A percentile compares a stretch with the other conserved stretches of the same genome.
phyloP scores from a whole-genome alignment of 352 stramenopile genomes.

The Thalassiosira ordinaria region DNA sequence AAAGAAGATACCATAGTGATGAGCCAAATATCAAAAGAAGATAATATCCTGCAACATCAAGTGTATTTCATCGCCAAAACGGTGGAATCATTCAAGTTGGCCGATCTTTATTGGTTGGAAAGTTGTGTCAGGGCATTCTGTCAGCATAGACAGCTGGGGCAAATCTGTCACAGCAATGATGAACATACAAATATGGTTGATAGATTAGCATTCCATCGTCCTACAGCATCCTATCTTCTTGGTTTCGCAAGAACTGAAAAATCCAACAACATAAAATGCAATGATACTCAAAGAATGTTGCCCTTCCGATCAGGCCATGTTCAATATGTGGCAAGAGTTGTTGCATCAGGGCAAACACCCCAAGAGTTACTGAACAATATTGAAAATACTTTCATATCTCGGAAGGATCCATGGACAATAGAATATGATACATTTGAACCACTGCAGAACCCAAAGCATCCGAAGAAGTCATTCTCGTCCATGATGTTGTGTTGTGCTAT shows the following conservation, averaged over 20 bases:
- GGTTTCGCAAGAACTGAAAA: slow-evolving; percentile 4
- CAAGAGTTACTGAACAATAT: slow-evolving; percentile 29
- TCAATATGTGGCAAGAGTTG: slow-evolving; percentile 29
- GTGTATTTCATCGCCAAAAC: slow-evolving; percentile 59
- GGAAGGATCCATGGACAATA: slow-evolving; percentile 14
- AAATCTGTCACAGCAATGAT: slow-evolving; percentile 35
- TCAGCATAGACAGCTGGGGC: slow-evolving; percentile 4
- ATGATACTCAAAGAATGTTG: too few species aligned
- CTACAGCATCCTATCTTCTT: slow-evolving; percentile 43
- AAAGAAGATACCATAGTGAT: too few species aligned
- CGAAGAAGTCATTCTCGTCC: slow-evolving; percentile 12
- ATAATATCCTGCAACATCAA: too few species aligned
- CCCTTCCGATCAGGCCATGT: slow-evolving; percentile 25
- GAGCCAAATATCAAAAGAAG: too few species aligned
- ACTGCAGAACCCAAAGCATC: neutral
- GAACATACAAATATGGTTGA: slow-evolving; percentile 31
- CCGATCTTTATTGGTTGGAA: slow-evolving; percentile 68
- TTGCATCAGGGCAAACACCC: slow-evolving; percentile 17
- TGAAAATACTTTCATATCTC: neutral
- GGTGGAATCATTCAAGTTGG: slow-evolving; percentile 71
- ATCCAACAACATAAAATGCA: neutral
- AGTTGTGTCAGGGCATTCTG: slow-evolving; percentile 40
- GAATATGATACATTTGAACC: slow-evolving; percentile 43
- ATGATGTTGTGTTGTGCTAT: slow-evolving; percentile 38
- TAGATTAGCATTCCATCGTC: slow-evolving; percentile 46